Evolutionary conservation across 1,139 yeast genomes (phyloP).

Genomic region (Yamadazyma triangularis): DNA sequence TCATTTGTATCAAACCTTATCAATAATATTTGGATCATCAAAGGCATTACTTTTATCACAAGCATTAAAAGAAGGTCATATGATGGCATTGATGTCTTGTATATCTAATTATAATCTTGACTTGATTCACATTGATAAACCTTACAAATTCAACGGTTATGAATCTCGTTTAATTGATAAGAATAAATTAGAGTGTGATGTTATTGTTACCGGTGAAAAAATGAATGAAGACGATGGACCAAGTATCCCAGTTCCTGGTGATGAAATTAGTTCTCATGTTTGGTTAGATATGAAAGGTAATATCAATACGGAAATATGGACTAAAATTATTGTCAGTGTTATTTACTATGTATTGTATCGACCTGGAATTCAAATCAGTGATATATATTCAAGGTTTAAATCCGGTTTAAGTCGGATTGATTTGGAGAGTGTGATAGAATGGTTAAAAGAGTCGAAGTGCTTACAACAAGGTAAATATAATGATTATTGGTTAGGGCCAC

Average conservation of each 20-base stretch:
- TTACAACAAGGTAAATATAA: slow-evolving; percentile 31
- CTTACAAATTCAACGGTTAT: slow-evolving; percentile 49
- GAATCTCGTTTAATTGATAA: slow-evolving; percentile 61
- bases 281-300: slow-evolving; percentile 72
- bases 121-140: slow-evolving; percentile 51
- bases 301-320: slow-evolving; percentile 60
- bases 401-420: slow-evolving; percentile 48
- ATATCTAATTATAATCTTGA: slow-evolving; percentile 33
- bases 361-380: slow-evolving; percentile 57
- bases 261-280: slow-evolving; percentile 58
- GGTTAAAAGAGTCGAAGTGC: slow-evolving; percentile 50
- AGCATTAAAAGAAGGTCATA: slow-evolving; percentile 52
- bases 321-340: slow-evolving; percentile 44
- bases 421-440: slow-evolving; percentile 44
- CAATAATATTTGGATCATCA: too few relatives aligned
- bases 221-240: not conserved
- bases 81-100: slow-evolving; percentile 50
- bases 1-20: too few relatives aligned
- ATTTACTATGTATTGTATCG: slow-evolving; percentile 50
- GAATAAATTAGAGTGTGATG: slow-evolving; percentile 60
- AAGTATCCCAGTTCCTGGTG: slow-evolving; percentile 46
- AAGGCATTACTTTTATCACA: slow-evolving; percentile 58
- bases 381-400: slow-evolving; percentile 30
- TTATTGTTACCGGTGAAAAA: slow-evolving; percentile 25
- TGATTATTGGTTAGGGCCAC: slow-evolving; percentile 47